Base-by-base conservation (phyloP, 2,329 filamentous ascomycete genomes). In the Aspergillus floridensis region DNA sequence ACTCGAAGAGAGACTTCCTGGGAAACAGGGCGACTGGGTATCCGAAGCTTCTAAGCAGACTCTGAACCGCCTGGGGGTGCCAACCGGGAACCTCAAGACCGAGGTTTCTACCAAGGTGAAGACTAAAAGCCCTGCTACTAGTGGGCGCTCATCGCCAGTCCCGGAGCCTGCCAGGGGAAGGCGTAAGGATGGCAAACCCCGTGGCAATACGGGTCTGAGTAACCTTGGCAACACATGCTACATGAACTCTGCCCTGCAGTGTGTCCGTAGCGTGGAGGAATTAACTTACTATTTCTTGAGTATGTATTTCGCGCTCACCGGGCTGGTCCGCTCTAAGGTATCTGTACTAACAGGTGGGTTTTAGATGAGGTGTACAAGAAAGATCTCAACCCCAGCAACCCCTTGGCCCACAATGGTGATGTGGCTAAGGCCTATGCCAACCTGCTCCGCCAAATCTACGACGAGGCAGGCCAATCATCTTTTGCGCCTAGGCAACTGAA, bases 201-300 rank as follows among this genome's bases (percentile, higher is more conserved):
- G 87, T 35, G 95, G 95, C 32, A 89, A 88, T 46, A 90, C 93
- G 47, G 95, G 95, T 35, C 80, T 99, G 55, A 87, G 86, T 64
- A 99, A 99, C 70, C 80, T 99, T 14, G 95, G 95, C 52, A 99
- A 99, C 70, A 98, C 95, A 0, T 99, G 95, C 77, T 99, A 99
- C 78, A 97, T 98, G 93, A 98, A 98, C 76, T 96, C 93, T 22
- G 95, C 95, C 10, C 81, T 98, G 57, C 95, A 99, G 73, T 99
- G 95, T 73, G 86, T 99, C 54, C 88, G 93, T 53, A 96, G 91
- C 67, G 92, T 97, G 0, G 91, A 96, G 71, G 95, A 99, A 75
- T 79, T 99, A 64, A 93, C 92, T 5, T 88, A 92, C 69, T 99
- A 96, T 75, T 98, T 99, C 75, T 76, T 97, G 72, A 76, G 80